Evolutionary conservation across 2,329 filamentous ascomycete species (phyloP).

Genomic region (Colletotrichum coccodes): DNA sequence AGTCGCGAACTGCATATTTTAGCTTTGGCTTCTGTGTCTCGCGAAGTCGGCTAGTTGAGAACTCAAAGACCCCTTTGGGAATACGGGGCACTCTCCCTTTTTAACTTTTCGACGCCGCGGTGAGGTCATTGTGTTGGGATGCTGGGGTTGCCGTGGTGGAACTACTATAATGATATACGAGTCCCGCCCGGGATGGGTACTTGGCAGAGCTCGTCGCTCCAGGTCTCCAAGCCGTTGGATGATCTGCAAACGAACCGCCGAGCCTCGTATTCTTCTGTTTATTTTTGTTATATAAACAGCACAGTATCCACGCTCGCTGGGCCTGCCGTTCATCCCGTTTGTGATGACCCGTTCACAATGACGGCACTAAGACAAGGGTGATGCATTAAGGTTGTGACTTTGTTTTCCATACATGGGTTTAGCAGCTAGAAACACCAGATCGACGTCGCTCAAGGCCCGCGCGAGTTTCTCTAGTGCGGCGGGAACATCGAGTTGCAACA

Average conservation of each 20-base stretch:
- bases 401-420: too few relatives aligned
- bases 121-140: neutral
- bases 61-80: neutral
- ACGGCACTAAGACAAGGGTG: neutral
- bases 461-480: neutral
- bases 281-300: neutral
- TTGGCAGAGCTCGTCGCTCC: neutral
- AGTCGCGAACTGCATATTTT: constrained; percentile 14
- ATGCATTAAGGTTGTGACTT: neutral
- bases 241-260: neutral
- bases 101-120: neutral
- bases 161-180: neutral
- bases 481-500: neutral
- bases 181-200: neutral
- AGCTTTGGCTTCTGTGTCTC: neutral
- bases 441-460: neutral
- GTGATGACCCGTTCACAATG: neutral
- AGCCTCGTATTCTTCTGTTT: neutral
- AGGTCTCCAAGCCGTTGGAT: neutral
- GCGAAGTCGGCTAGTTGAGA: neutral
- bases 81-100: neutral
- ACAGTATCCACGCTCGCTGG: neutral
- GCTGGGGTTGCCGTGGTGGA: neutral
- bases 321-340: neutral
- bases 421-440: neutral